A percentile compares a stretch with the other conserved stretches of the same genome.
These are phyloP conservation scores for Daedalea quercina DNA, from an alignment of 768 basidiomycete species.

Conservation along the genomic window DNA sequence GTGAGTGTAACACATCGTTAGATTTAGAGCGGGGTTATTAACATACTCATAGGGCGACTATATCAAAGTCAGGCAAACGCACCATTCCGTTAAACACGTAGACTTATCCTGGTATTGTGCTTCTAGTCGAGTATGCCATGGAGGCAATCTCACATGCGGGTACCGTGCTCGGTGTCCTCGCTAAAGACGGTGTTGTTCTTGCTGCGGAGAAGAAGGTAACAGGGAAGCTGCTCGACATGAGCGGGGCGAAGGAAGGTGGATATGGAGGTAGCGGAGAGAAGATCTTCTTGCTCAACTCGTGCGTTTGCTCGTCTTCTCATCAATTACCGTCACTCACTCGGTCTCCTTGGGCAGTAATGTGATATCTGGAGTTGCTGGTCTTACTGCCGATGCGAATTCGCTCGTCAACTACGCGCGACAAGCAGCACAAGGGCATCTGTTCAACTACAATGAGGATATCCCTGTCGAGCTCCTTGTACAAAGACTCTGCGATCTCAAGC, in stretches of 20 bases:
- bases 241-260: conserved; percentile 76
- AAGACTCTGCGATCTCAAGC: conserved; percentile 93
- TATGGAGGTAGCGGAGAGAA: conserved; percentile 98
- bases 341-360: conserved; percentile 61
- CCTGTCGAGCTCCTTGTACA: conserved; percentile 95
- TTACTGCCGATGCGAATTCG: conserved; percentile 96
- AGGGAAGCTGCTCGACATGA: conserved; percentile 92
- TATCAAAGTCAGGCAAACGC: conserved; percentile 69
- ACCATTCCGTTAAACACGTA: conserved; percentile 1
- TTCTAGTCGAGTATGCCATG: conserved; percentile 97
- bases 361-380: conserved; percentile 90
- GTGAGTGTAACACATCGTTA: conserved; percentile 30
- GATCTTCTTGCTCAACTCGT: conserved; percentile 93
- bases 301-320: conserved; percentile 24
- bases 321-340: not conserved
- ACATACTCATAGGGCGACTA: conserved; percentile 65
- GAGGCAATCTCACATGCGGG: conserved; percentile 97
- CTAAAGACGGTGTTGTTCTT: conserved; percentile 85
- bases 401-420: conserved; percentile 91
- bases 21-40: not conserved
- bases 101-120: not conserved
- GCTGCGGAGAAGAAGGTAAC: conserved; percentile 98
- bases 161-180: conserved; percentile 87
- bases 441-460: conserved; percentile 94
- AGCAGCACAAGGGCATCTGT: conserved; percentile 83